Base-by-base conservation (phyloP, 1,284 basidiomycete genomes). In the Rhodotorula sp. region DNA sequence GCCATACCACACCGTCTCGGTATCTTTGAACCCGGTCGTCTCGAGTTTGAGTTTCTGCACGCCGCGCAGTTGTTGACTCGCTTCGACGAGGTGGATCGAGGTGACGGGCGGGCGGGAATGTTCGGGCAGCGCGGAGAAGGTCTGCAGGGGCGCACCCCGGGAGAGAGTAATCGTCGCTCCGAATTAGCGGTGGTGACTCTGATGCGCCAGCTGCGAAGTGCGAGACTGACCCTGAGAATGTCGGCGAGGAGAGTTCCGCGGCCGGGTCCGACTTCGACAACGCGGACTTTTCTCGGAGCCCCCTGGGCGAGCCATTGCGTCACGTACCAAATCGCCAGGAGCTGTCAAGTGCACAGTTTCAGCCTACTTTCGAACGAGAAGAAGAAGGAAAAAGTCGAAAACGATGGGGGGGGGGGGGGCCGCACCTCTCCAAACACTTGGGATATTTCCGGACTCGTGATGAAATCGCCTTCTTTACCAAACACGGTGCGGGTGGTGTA, bases 381-480 rank as follows among this genome's bases (percentile, higher is more conserved):
- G 15, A 5, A 4, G 42, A 46, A 29, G 1, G 24, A 18, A 51
- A 51, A 22, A 51, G 22, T 4, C 4, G 20, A 22, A 26, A 54
- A 4, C 3, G 8, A 17, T 8, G 14, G 6, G 3, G 46, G 24
- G 7, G 18, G 60, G n/a, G 75, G 73, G 79, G 76, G 79, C 82
- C 75, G 74, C 61, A 94, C 93, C 87, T 99, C 95, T 72, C 96
- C 96, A 80, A 99, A 99, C 0, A 93, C 87, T 80, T 98, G 95
- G 76, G 88, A 91, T 66, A 99, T 97, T 80, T 99, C 96, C 3
- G 96, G 96, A 73, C 90, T 93, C 2, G 96, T 99, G 53, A 93
- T 90, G 78, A 99, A 99, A 82, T 99, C 96, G 5, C 96, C 96
- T 48, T 85, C 84, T 0, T 86, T 77, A 17, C 96, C 96, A 77